phyloP scores from a whole-genome alignment of 257 asterid genomes.

The Ilex aquifolium region DNA sequence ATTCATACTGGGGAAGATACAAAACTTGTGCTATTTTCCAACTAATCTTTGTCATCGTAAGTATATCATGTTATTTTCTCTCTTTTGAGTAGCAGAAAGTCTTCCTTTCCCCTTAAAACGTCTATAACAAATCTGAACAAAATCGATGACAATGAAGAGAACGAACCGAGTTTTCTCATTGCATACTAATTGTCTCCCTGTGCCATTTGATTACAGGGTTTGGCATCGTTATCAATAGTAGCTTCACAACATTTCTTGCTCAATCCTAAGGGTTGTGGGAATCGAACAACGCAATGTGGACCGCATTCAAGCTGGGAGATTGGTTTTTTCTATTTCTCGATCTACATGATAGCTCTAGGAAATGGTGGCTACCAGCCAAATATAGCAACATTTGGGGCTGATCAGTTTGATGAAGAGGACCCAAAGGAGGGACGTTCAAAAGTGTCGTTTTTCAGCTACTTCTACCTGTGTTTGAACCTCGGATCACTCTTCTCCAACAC shows the following conservation, averaged over 20 bases:
- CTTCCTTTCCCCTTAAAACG: too few relatives aligned
- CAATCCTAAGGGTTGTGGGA: conserved; percentile 76
- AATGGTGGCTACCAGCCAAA: conserved; percentile 96
- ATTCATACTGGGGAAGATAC: conserved; percentile 82
- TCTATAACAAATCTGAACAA: too few relatives aligned
- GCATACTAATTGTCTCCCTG: neutral
- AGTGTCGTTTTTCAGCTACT: conserved; percentile 85
- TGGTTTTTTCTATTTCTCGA: conserved; percentile 67
- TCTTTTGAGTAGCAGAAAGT: too few relatives aligned
- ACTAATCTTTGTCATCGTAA: conserved; percentile 56
- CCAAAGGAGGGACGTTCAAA: conserved; percentile 57
- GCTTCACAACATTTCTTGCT: conserved; percentile 59
- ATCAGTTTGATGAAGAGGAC: conserved; percentile 77
- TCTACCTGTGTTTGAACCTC: conserved; percentile 76
- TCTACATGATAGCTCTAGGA: conserved; percentile 84
- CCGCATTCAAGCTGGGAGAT: conserved; percentile 58
- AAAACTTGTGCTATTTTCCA: conserved; percentile 68
- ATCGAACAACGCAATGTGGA: conserved; percentile 36
- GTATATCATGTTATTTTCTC: too few relatives aligned
- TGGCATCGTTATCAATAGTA: conserved; percentile 53
- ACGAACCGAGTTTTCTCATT: too few relatives aligned
- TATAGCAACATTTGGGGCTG: conserved; percentile 93
- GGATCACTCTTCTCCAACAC: conserved; percentile 95
- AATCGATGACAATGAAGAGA: too few relatives aligned
- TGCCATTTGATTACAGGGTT: conserved; percentile 41